Conservation (phyloP, 495 filamentous ascomycete species). For the Aspergillus avenaceus region DNA sequence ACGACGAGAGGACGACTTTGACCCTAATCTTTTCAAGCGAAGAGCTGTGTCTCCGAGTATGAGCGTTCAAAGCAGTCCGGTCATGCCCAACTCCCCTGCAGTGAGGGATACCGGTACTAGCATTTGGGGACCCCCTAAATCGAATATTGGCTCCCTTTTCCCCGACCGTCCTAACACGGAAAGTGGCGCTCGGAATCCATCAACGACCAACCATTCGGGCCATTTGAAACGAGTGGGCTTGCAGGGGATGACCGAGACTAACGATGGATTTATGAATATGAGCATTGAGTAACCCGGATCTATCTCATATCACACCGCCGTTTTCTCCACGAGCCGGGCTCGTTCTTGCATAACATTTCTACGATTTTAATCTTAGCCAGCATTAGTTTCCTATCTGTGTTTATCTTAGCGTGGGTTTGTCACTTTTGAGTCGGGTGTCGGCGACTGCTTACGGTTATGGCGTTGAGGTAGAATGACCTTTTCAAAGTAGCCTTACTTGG, state of each 20-base stretch:
- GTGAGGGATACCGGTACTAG: constrained; percentile 61
- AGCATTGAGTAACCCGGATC: constrained; percentile 65
- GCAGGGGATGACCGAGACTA: constrained; percentile 94
- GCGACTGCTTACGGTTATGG: neutral
- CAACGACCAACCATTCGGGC: constrained; percentile 27
- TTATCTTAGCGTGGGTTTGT: constrained; percentile 1
- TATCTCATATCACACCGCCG: neutral
- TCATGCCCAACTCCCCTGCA: constrained; percentile 74
- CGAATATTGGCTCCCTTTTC: constrained; percentile 46
- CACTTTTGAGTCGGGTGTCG: neutral
- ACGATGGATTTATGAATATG: constrained; percentile 96
- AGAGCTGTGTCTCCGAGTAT: constrained; percentile 90
- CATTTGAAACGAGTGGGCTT: constrained; percentile 71
- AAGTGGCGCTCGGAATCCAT: constrained; percentile 28
- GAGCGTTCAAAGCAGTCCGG: constrained; percentile 83
- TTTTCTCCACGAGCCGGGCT: constrained; percentile 10
- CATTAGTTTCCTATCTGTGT: neutral
- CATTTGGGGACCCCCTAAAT: constrained; percentile 68
- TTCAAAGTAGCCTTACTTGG: too few relatives aligned
- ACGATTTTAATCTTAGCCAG: neutral
- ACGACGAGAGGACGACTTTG: constrained; percentile 85
- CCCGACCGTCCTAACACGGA: constrained; percentile 48
- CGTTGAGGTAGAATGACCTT: neutral
- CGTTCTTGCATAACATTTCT: neutral
- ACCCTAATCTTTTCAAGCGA: constrained; percentile 84